Conservation (phyloP, 495 filamentous ascomycete genomes). For the Xylaria grammica region DNA sequence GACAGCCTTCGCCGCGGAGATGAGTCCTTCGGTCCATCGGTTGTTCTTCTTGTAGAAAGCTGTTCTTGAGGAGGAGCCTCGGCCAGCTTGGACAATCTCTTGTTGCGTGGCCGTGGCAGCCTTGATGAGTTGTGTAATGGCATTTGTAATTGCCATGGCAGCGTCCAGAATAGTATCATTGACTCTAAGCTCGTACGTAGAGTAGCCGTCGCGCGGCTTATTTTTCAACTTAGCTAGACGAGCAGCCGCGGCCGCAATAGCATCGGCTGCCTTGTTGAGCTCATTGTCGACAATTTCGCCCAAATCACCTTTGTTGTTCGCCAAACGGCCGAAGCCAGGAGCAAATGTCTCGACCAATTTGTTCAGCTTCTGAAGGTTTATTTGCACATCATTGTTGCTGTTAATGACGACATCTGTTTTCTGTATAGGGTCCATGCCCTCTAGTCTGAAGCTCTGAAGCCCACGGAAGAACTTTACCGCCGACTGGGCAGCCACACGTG, state of each 20-base stretch:
- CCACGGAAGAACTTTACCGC: conserved; percentile 96
- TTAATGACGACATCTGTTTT: conserved; percentile 97
- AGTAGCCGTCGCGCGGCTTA: conserved; percentile 91
- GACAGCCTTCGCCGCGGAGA: conserved; percentile 95
- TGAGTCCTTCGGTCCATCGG: conserved; percentile 96
- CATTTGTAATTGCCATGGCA: conserved; percentile 93
- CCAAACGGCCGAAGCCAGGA: conserved; percentile 79
- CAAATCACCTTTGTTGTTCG: conserved; percentile 77
- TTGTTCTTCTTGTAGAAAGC: conserved; percentile 99
- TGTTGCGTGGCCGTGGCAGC: conserved; percentile 93
- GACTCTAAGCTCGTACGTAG: conserved; percentile 94
- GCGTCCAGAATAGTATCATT: conserved; percentile 94
- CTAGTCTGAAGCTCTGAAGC: conserved; percentile 90
- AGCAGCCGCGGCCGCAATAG: conserved; percentile 89
- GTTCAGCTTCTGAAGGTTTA: conserved; percentile 86
- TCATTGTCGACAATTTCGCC: conserved; percentile 94
- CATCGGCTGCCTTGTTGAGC: conserved; percentile 90
- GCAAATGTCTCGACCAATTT: conserved; percentile 91
- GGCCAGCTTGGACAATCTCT: conserved; percentile 96
- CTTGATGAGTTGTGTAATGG: conserved; percentile 94
- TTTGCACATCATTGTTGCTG: conserved; percentile 91
- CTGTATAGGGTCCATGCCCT: conserved; percentile 82
- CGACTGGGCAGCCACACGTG: conserved; percentile 82
- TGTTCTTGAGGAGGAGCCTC: conserved; percentile 84
- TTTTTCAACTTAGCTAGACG: conserved; percentile 88